Evolutionary conservation across 805 yeast genomes (phyloP), one percentile per base, ranked within the genome.

Genomic region (Zygosaccharomyces bailii): DNA sequence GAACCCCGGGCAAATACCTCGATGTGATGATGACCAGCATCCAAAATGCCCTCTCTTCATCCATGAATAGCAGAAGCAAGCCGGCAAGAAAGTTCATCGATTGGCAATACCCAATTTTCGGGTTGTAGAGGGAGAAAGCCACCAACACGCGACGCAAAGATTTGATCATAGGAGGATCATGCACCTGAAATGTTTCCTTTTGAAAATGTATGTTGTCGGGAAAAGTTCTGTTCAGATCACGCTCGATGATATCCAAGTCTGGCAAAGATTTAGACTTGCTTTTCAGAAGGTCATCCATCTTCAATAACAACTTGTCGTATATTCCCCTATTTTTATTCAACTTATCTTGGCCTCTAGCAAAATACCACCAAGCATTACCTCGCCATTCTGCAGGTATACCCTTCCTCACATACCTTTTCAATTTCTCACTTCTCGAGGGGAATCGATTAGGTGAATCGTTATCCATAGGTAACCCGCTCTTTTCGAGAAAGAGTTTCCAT

Each of bases 331-430:
- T 80, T 31, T 79, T 78, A 52, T 76, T 79, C 45, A 88, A 65
- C 52, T 74, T 75, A 42, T 86, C 93, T 44, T 80, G 75, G 2
- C 98, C 99, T 19, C 82, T 81, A 6, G 96, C 95, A 64, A 86
- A 91, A 70, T 80, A 83, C 74, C 93, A 91, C 99, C 99, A 91
- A 0, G 97, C 96, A 52, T 79, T 78, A 1, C 99, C 99, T 53
- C 99, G 72, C 97, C 96, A 91, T 60, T 88, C 96, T 0, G 96
- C 90, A 0, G 99, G 98, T 8, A 91, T 82, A 9, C 99, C 99
- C 61, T 86, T 86, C 44, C 97, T 75, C 9, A 93, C 79, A 56
- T 86, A 82, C 46, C 95, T 75, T 57, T 85, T 84, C 51, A 88
- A 71, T 53, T 84, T 87, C 46, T 83, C 90, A 2, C 89, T 83